Evolutionary conservation across 2,329 filamentous ascomycete species (phyloP), one percentile per base, ranked within the genome.

Genomic region (Aspergillus luchuensis): DNA sequence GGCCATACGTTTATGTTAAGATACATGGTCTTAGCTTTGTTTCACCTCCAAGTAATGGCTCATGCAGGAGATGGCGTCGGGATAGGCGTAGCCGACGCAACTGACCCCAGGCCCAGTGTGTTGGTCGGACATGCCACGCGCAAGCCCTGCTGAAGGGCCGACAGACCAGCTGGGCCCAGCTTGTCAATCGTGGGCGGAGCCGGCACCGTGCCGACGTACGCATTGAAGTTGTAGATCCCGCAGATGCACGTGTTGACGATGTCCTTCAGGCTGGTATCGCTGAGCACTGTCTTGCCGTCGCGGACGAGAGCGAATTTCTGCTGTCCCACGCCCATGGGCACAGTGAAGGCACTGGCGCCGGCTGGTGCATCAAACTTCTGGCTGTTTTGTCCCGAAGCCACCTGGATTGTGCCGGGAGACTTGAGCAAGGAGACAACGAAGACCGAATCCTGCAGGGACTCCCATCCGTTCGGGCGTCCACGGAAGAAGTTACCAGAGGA

Each of bases 211-310:
- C 83, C 83, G 0, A 84, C 82, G 62, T 82, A 85, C 13, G 82
- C 79, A 60, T 86, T 86, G 74, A 81, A 85, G 72, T 85, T 85
- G 75, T 85, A 85, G 52, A 85, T 74, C 3, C 83, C 71, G 47
- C 69, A 85, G 17, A 79, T 71, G 66, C 84, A 86, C 15, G 72
- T 72, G 45, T 81, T 72, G 1, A 76, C 73, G 39, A 86, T 79
- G 41, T 84, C 77, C 71, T 81, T 82, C n/a, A 80, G 69, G 8
- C 82, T 82, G 0, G 78, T 81, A 6, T 76, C 82, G 11, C 76
- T 76, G 4, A 85, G 62, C 4, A 84, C 75, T 0, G 72, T 77
- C 41, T 74, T 57, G 1, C 74, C 75, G 33, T 74, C 72, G 4
- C 84, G 77, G 3, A 71, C 70, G 5, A 85, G 74, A 1, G 73